Conservation (phyloP, 2,329 filamentous ascomycete species). For the Cordyceps farinosa region DNA sequence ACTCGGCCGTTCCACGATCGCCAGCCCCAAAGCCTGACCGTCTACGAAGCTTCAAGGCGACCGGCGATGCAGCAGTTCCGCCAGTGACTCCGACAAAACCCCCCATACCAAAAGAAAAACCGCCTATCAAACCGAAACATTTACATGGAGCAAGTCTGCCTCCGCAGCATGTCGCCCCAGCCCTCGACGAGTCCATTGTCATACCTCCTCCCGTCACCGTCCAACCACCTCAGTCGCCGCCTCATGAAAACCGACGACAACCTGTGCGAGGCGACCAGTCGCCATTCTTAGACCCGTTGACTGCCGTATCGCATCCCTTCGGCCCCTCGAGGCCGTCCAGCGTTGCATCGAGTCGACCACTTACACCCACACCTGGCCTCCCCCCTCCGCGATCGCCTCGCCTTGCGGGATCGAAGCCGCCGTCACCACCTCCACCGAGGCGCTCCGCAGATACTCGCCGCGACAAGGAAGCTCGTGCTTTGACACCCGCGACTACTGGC, state of each 20-base stretch:
- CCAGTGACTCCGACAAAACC: constrained; percentile 31
- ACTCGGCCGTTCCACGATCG: constrained; percentile 33
- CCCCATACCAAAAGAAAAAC: constrained; percentile 28
- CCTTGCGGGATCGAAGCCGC: constrained; percentile 47
- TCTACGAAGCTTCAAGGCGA: constrained; percentile 39
- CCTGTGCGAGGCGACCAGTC: constrained; percentile 39
- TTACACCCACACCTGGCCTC: constrained; percentile 46
- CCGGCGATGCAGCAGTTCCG: constrained; percentile 33
- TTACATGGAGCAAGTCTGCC: neutral
- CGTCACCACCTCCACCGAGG: constrained; percentile 61
- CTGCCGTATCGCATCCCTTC: constrained; percentile 40
- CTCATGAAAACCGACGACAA: constrained; percentile 43
- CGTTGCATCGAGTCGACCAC: constrained; percentile 50
- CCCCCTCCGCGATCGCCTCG: constrained; percentile 42
- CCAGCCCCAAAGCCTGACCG: constrained; percentile 42
- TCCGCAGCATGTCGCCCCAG: constrained; percentile 23
- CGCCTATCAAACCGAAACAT: constrained; percentile 41
- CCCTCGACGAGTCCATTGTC: constrained; percentile 27
- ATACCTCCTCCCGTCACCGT: constrained; percentile 64
- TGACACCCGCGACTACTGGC: constrained; percentile 7
- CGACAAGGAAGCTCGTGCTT: constrained; percentile 38
- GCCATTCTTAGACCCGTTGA: constrained; percentile 47
- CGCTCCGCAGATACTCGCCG: constrained; percentile 57
- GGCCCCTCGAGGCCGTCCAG: constrained; percentile 46
- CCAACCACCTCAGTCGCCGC: constrained; percentile 67